Evolutionary conservation across 208 protist species (phyloP).

Genomic region (Porcisia hertigi): DNA sequence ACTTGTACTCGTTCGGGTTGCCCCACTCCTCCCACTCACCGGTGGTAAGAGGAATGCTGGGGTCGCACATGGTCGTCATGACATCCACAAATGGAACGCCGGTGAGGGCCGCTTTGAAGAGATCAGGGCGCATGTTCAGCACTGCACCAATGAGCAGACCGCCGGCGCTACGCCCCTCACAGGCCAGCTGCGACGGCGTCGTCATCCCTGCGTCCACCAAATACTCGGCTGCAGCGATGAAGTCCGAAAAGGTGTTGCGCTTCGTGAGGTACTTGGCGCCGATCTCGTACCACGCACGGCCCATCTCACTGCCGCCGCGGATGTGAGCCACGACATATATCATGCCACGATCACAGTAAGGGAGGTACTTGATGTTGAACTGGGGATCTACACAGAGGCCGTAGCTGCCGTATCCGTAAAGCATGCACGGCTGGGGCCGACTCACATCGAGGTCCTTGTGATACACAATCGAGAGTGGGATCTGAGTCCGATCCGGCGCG

Average conservation of each 20-base stretch:
- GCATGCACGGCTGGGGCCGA: constrained; percentile 75
- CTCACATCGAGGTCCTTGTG: constrained; percentile 69
- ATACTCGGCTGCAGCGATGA: constrained; percentile 89
- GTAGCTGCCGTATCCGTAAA: constrained; percentile 93
- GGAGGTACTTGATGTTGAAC: constrained; percentile 79
- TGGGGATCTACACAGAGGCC: constrained; percentile 85
- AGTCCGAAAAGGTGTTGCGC: constrained; percentile 94
- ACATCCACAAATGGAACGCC: constrained; percentile 95
- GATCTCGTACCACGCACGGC: constrained; percentile 88
- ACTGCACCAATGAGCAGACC: constrained; percentile 92
- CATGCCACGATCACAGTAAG: constrained; percentile 89
- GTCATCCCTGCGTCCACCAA: constrained; percentile 76
- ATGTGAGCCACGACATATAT: constrained; percentile 92
- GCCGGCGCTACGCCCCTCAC: constrained; percentile 92
- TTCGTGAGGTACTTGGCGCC: constrained; percentile 94
- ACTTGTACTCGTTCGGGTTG: constrained; percentile 94
- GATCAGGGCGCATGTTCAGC: constrained; percentile 92
- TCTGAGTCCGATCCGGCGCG: constrained; percentile 69
- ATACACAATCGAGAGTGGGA: constrained; percentile 84
- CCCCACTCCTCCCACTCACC: constrained; percentile 95
- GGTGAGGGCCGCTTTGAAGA: constrained; percentile 83
- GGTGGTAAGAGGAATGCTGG: constrained; percentile 89
- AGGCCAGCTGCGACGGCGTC: constrained; percentile 68
- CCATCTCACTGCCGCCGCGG: constrained; percentile 93
- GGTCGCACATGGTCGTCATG: constrained; percentile 94